A percentile compares a stretch with the other conserved stretches of the same genome.
phyloP scores from a whole-genome alignment of 768 basidiomycete genomes.

The Termitomyces sp. region DNA sequence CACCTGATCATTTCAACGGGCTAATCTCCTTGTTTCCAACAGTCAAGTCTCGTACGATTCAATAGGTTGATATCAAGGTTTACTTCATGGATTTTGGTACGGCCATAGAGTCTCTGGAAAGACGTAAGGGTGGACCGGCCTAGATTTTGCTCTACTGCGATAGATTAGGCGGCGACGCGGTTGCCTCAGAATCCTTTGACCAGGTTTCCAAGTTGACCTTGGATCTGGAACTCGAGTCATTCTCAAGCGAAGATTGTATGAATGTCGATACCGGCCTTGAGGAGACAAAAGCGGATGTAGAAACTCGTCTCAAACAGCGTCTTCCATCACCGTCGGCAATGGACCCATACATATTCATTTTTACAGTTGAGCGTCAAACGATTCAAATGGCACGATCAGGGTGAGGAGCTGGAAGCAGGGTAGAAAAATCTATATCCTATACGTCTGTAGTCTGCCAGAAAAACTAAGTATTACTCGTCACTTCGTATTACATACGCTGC shows the following conservation, averaged over 20 bases:
- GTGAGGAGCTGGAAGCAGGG: no score
- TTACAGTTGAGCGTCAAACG: not conserved
- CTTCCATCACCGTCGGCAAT: not conserved
- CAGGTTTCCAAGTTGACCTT: not conserved
- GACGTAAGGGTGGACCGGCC: constrained; percentile 1
- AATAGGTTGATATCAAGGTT: constrained; percentile 2
- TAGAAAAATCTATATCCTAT: no score
- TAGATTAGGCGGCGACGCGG: no score
- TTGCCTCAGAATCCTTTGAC: not conserved
- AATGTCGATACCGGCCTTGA: not conserved
- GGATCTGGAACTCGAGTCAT: not conserved
- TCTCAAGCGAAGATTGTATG: not conserved
- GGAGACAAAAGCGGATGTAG: not conserved
- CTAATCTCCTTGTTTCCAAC: constrained; percentile 3
- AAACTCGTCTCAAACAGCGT: not conserved
- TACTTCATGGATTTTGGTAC: not conserved
- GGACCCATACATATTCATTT: not conserved
- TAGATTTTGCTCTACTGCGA: not conserved
- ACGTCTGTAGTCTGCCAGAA: no score
- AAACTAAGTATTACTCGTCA: no score
- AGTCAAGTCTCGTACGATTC: constrained; percentile 1
- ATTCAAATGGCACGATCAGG: no score
- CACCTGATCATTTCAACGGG: constrained; percentile 7
- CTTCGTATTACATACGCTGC: no score
- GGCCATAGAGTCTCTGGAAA: not conserved